phyloP scores from a whole-genome alignment of 306 rosid species.

The Acacia crassicarpa region DNA sequence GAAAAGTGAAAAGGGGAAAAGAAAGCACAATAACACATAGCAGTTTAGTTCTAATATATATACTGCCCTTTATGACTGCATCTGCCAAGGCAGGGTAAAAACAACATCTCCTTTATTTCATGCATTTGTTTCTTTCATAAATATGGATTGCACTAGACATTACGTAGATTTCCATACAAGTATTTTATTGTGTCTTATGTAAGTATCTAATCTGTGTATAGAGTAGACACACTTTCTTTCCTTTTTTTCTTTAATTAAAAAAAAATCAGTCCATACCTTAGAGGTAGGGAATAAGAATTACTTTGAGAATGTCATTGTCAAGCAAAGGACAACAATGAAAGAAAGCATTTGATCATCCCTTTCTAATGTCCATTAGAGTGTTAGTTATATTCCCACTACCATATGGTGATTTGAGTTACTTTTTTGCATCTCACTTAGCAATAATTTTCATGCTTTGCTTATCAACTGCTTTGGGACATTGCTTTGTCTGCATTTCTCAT shows the following conservation, averaged over 20 bases:
- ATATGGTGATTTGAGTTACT: conserved; percentile 5
- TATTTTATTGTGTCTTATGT: neutral
- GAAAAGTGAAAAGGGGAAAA: neutral
- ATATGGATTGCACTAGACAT: neutral
- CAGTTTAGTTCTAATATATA: neutral
- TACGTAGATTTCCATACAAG: neutral
- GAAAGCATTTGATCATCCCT: conserved; percentile 13
- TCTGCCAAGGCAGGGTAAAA: conserved; percentile 19
- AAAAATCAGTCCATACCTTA: neutral
- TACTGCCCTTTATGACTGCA: neutral
- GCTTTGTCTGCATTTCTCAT: neutral
- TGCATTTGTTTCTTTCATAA: conserved; percentile 9
- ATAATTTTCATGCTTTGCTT: conserved; percentile 13
- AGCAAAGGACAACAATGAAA: conserved; percentile 21
- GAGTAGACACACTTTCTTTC: neutral
- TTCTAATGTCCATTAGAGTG: conserved; percentile 23
- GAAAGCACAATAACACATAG: neutral
- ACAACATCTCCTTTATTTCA: conserved; percentile 2
- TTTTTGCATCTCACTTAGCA: neutral
- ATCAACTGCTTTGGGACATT: conserved; percentile 1
- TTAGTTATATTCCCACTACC: conserved; percentile 21
- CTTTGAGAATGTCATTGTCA: conserved; percentile 24
- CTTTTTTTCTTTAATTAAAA: too few relatives aligned
- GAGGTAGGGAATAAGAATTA: conserved; percentile 5
- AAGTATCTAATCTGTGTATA: neutral